Percentiles rank a stretch among this genome's conserved stretches.
Evolutionary conservation across 2,329 filamentous ascomycete species (phyloP).

Genomic region (Pseudogymnoascus sp.): DNA sequence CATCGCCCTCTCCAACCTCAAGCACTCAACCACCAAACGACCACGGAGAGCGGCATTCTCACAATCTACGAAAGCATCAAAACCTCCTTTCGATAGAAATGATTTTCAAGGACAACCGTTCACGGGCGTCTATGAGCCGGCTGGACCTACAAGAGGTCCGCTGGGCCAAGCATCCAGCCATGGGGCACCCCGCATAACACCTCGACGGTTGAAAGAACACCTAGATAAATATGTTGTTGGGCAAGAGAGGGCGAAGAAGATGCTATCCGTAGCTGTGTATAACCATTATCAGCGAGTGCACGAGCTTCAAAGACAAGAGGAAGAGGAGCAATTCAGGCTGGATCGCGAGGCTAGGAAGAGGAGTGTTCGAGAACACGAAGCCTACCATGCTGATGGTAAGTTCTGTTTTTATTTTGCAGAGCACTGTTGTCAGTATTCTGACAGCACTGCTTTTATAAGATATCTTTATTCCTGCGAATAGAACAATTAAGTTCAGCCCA

Average conservation of each 20-base stretch:
- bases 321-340: constrained; percentile 61
- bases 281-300: constrained; percentile 92
- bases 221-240: constrained; percentile 95
- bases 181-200: constrained; percentile 58
- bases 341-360: constrained; percentile 54
- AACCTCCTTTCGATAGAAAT: constrained; percentile 37
- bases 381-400: not conserved
- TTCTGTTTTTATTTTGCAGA: not conserved
- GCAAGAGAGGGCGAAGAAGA: constrained; percentile 90
- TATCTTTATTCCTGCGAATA: not conserved
- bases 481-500: not conserved
- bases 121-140: constrained; percentile 56
- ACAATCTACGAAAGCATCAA: constrained; percentile 29
- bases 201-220: constrained; percentile 71
- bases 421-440: not conserved
- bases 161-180: constrained; percentile 42
- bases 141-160: constrained; percentile 55
- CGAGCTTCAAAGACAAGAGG: constrained; percentile 64
- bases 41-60: constrained; percentile 21
- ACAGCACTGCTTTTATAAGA: not conserved
- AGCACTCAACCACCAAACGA: constrained; percentile 13
- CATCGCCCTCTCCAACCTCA: constrained; percentile 28
- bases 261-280: constrained; percentile 86
- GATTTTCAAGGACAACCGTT: constrained; percentile 58
- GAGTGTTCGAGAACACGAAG: constrained; percentile 12